A percentile compares a stretch with the other conserved stretches of the same genome.
Conservation (phyloP, 2,329 filamentous ascomycete genomes). For the Sporothrix euskadiensis region DNA sequence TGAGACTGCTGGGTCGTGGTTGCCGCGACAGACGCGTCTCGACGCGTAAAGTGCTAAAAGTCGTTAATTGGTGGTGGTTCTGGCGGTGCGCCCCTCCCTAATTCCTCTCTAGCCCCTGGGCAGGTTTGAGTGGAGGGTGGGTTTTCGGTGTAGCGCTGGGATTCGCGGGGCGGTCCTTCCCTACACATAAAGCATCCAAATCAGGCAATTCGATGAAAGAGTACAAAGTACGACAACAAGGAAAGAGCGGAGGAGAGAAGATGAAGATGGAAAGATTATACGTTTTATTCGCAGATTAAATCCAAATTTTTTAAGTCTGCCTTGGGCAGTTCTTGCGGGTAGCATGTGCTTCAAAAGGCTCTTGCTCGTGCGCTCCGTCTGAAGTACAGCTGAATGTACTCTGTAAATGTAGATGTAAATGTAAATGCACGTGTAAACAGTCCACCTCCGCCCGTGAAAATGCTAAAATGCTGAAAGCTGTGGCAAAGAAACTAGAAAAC, state of each 20-base stretch:
- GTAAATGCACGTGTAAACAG: neutral
- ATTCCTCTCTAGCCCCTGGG: neutral
- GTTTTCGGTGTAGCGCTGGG: neutral
- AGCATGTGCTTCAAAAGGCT: neutral
- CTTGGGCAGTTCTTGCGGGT: neutral
- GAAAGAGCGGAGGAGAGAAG: neutral
- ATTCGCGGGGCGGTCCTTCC: slow-evolving; percentile 5
- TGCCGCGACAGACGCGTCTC: slow-evolving; percentile 28
- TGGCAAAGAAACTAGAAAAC: neutral
- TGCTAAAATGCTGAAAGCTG: neutral
- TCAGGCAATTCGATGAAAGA: neutral
- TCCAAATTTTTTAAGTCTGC: neutral
- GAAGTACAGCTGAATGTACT: neutral
- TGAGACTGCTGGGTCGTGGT: neutral
- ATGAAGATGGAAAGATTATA: neutral
- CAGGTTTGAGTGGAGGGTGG: neutral
- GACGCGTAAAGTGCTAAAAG: slow-evolving; percentile 31
- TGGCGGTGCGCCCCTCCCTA: neutral
- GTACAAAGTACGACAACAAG: neutral
- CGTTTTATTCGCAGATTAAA: neutral
- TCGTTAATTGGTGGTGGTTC: neutral
- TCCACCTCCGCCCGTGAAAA: neutral
- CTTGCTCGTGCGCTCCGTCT: neutral
- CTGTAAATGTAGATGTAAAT: neutral
- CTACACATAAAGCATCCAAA: slow-evolving; percentile 12